Evolutionary conservation across 495 filamentous ascomycete species (phyloP).

Genomic region (Xylaria longipes): DNA sequence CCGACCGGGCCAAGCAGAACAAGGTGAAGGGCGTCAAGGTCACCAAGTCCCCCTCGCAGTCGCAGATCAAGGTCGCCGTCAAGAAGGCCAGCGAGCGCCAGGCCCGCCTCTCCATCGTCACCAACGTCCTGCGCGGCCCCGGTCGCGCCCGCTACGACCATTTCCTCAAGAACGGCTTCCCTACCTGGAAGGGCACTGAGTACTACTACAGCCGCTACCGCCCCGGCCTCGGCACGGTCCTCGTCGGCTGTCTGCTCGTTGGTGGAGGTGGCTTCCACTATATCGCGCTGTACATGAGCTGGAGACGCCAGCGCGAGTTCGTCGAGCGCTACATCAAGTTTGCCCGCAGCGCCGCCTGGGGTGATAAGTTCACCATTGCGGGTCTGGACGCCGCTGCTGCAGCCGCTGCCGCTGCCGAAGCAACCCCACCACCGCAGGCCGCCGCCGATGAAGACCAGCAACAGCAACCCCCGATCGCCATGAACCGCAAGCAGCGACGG

Average conservation of each 20-base stretch:
- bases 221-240: slow-evolving; percentile 83
- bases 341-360: slow-evolving; percentile 87
- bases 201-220: slow-evolving; percentile 97
- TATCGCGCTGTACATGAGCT: slow-evolving; percentile 78
- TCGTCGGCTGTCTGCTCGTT: slow-evolving; percentile 82
- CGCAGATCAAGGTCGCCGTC: slow-evolving; percentile 73
- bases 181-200: slow-evolving; percentile 93
- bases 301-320: slow-evolving; percentile 88
- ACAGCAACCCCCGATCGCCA: slow-evolving; percentile 52
- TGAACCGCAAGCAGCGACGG: slow-evolving; percentile 88
- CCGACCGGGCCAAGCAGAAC: slow-evolving; percentile 68
- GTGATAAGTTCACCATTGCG: slow-evolving; percentile 73
- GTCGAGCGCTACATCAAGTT: slow-evolving; percentile 90
- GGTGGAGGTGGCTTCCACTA: slow-evolving; percentile 88
- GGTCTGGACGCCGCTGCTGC: slow-evolving; percentile 62
- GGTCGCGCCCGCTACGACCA: slow-evolving; percentile 90
- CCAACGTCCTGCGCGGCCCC: slow-evolving; percentile 81
- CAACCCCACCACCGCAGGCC: slow-evolving; percentile 44
- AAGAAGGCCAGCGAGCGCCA: slow-evolving; percentile 82
- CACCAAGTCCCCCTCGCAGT: slow-evolving; percentile 70
- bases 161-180: slow-evolving; percentile 93
- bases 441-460: slow-evolving; percentile 51
- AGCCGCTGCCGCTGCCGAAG: slow-evolving; percentile 38
- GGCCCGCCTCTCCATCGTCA: slow-evolving; percentile 79
- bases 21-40: slow-evolving; percentile 64